These are phyloP conservation scores for Auriscalpium microsporum DNA, from an alignment of 768 basidiomycete genomes.

Conservation along the genomic window DNA sequence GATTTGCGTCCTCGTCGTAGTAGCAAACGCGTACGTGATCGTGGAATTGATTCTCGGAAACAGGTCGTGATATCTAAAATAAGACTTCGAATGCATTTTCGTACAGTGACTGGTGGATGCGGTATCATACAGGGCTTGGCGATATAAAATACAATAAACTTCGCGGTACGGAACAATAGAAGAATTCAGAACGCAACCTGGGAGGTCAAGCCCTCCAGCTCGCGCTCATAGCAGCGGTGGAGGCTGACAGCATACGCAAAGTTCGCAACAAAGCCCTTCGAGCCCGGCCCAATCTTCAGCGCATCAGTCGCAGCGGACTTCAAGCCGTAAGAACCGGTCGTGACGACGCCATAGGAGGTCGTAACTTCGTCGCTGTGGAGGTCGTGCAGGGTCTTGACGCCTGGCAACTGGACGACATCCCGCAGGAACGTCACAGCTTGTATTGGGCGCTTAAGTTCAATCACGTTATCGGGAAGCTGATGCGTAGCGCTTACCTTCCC, in stretches of 20 bases:
- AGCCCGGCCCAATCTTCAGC: slow-evolving; percentile 33
- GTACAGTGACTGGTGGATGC: no score
- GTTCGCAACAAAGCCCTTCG: slow-evolving; percentile 47
- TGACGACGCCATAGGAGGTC: slow-evolving; percentile 55
- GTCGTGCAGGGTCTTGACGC: slow-evolving; percentile 32
- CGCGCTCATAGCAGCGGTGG: slow-evolving; percentile 58
- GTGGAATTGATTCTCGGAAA: neutral
- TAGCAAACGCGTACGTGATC: neutral
- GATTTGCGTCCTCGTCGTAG: neutral
- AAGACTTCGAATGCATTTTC: no score
- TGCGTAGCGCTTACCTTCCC: slow-evolving; percentile 39
- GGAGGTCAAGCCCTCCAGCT: slow-evolving; percentile 45
- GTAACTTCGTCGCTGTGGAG: slow-evolving; percentile 32
- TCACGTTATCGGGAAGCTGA: neutral
- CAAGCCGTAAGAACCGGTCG: slow-evolving; percentile 42
- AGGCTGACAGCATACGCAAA: slow-evolving; percentile 58
- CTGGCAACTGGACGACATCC: slow-evolving; percentile 36
- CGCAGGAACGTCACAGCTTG: slow-evolving; percentile 43
- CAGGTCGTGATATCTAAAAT: no score
- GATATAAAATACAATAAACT: neutral
- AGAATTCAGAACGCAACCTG: slow-evolving; percentile 38
- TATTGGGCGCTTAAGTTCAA: neutral
- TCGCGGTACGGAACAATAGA: neutral
- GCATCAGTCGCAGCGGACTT: slow-evolving; percentile 32
- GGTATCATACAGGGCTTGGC: no score